These are phyloP conservation scores for Trichoderma atroviride DNA, from an alignment of 2,329 filamentous ascomycete species.

Conservation along the genomic window DNA sequence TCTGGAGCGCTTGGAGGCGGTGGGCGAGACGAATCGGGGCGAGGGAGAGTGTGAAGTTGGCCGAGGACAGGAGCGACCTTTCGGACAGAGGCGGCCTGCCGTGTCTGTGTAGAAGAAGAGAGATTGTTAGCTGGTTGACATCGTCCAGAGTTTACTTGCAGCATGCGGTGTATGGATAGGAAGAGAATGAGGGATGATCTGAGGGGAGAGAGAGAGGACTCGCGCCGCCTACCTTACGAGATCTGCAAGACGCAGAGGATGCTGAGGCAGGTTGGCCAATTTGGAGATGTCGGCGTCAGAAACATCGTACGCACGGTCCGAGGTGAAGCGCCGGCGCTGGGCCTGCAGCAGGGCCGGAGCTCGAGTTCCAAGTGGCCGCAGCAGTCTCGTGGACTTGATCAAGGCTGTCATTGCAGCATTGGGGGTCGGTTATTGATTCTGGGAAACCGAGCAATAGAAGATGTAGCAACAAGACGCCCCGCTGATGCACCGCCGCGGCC, in stretches of 20 bases:
- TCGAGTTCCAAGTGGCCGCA: slow-evolving; percentile 21
- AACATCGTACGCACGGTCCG: slow-evolving; percentile 40
- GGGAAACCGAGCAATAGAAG: neutral
- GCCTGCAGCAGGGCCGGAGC: neutral
- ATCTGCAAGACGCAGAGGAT: slow-evolving; percentile 82
- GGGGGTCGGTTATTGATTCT: neutral
- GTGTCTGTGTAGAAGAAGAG: slow-evolving; percentile 48
- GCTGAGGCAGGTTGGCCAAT: slow-evolving; percentile 76
- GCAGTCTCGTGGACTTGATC: slow-evolving; percentile 27
- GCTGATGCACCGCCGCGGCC: neutral
- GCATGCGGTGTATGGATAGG: neutral
- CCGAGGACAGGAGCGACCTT: slow-evolving; percentile 80
- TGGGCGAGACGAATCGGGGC: slow-evolving; percentile 91
- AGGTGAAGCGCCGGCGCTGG: slow-evolving; percentile 29
- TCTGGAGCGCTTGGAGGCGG: slow-evolving; percentile 88
- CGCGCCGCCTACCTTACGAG: slow-evolving; percentile 70
- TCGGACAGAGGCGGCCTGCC: slow-evolving; percentile 84
- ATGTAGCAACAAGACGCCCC: neutral
- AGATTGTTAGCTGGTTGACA: neutral
- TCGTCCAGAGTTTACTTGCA: neutral
- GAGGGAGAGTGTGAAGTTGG: slow-evolving; percentile 92
- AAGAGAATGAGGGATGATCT: neutral
- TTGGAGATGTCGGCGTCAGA: slow-evolving; percentile 76
- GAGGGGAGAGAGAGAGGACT: neutral
- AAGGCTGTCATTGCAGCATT: slow-evolving; percentile 33